Evolutionary conservation across 1,284 basidiomycete genomes (phyloP), one percentile per base, ranked within the genome.

Genomic region (Pterulicium gracile): DNA sequence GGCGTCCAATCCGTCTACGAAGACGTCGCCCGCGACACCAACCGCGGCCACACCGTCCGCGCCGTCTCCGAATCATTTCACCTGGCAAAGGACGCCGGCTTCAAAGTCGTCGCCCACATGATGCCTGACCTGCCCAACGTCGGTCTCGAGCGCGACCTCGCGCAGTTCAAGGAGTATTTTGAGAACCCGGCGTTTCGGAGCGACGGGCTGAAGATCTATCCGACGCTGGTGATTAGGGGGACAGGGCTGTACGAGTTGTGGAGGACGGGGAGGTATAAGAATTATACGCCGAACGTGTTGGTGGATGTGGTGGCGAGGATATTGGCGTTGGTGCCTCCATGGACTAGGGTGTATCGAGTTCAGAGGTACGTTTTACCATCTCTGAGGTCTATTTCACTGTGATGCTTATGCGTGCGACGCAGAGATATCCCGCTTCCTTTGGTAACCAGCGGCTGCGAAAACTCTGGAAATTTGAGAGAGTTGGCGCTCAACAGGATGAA

Each of bases 1-100:
- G 95, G 95, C 44, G 95, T 99, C 1, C 95, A 99, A 65, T 96
- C 92, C 14, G 95, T 98, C 1, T 98, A 98, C 65, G 95, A 99
- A 69, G 95, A 99, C 58, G 96, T 99, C 4, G 95, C 95, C 5
- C 80, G 95, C 47, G 96, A 99, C 62, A 98, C 95, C 13, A 99
- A 99, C 62, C 86, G 96, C 47, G 90, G 91, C 0, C 96, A 98
- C 67, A 99, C 96, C 19, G 95, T 99, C 45, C 91, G 93, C 51
- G 93, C 96, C 4, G 95, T 98, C 46, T 86, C 88, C 50, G 95
- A 99, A 64, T 93, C 89, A 3, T 99, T 99, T 68, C 96, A 98
- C 60, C 81, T 98, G 55, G 88, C 94, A 24, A 99, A 99, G 65
- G 95, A 99, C 57, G 95, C 95, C 1, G 95, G 95, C 7, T 99